phyloP scores from a whole-genome alignment of 2,329 filamentous ascomycete genomes.

The Monilinia fructicola region DNA sequence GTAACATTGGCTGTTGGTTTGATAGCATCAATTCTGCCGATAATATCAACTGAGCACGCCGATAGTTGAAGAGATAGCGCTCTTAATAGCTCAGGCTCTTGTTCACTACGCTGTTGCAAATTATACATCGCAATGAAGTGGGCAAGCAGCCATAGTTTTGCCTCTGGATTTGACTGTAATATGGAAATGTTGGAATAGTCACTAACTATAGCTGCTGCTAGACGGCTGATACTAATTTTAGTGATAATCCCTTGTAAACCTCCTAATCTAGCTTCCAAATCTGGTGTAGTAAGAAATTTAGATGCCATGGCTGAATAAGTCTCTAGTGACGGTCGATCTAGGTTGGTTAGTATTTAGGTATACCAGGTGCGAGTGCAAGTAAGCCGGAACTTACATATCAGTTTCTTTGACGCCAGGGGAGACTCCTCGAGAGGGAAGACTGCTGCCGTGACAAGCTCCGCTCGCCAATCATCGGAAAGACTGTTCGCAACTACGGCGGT shows the following conservation, averaged over 20 bases:
- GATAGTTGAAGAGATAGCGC: constrained; percentile 57
- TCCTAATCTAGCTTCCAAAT: constrained; percentile 32
- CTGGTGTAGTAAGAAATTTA: constrained; percentile 38
- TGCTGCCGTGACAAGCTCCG: constrained; percentile 13
- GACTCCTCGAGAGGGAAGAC: not conserved
- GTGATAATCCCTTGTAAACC: constrained; percentile 33
- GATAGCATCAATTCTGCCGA: constrained; percentile 44
- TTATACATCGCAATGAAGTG: constrained; percentile 62
- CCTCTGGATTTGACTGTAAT: constrained; percentile 33
- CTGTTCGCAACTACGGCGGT: constrained; percentile 26
- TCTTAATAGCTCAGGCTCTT: constrained; percentile 48
- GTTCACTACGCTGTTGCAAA: constrained; percentile 40
- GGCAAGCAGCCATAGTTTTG: constrained; percentile 63
- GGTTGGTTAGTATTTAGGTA: constrained; percentile 4
- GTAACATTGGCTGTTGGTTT: constrained; percentile 44
- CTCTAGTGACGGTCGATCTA: constrained; percentile 30
- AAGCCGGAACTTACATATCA: not conserved
- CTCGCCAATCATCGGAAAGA: constrained; percentile 2
- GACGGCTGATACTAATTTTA: constrained; percentile 32
- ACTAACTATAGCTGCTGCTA: constrained; percentile 36
- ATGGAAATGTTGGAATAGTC: constrained; percentile 32
- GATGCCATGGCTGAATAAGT: constrained; percentile 38
- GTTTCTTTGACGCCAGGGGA: not conserved
- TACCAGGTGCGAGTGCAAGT: not conserved
- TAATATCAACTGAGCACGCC: constrained; percentile 52